Percentiles rank a stretch among this genome's conserved stretches.
Conservation (phyloP, 2,329 filamentous ascomycete species). For the Cercospora sp. region DNA sequence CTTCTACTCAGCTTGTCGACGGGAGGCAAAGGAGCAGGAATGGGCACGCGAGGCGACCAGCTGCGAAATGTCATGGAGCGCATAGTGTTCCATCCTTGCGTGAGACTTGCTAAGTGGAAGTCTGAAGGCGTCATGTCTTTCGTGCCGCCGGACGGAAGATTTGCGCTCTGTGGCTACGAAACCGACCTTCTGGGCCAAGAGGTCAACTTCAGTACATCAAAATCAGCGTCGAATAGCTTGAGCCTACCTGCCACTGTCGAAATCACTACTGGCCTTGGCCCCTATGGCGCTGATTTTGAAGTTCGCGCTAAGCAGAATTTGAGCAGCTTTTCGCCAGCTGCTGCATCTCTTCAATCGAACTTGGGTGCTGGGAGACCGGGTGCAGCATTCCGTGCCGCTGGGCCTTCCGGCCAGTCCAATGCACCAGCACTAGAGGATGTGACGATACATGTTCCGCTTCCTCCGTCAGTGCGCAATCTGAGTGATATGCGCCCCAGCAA, state of each 20-base stretch:
- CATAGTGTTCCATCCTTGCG: slow-evolving; percentile 94
- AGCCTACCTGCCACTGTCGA: slow-evolving; percentile 81
- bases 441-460: slow-evolving; percentile 74
- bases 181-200: slow-evolving; percentile 81
- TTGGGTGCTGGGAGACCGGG: slow-evolving; percentile 27
- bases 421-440: slow-evolving; percentile 67
- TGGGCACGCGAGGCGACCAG: slow-evolving; percentile 54
- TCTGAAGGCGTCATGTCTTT: slow-evolving; percentile 92
- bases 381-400: slow-evolving; percentile 25
- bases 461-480: slow-evolving; percentile 75
- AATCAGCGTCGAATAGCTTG: slow-evolving; percentile 47
- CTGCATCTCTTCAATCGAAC: slow-evolving; percentile 35
- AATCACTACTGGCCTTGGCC: slow-evolving; percentile 76
- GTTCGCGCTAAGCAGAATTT: slow-evolving; percentile 65
- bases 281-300: slow-evolving; percentile 80
- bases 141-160: slow-evolving; percentile 89
- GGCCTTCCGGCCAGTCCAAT: slow-evolving; percentile 32
- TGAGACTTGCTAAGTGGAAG: slow-evolving; percentile 84
- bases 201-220: slow-evolving; percentile 34
- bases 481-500: slow-evolving; percentile 76
- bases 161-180: slow-evolving; percentile 91
- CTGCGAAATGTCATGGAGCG: slow-evolving; percentile 66
- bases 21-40: slow-evolving; percentile 75
- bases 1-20: slow-evolving; percentile 78
- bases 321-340: slow-evolving; percentile 28